Base-by-base conservation (phyloP, 1,284 basidiomycete species). In the Exobasidium cylindrosporum region DNA sequence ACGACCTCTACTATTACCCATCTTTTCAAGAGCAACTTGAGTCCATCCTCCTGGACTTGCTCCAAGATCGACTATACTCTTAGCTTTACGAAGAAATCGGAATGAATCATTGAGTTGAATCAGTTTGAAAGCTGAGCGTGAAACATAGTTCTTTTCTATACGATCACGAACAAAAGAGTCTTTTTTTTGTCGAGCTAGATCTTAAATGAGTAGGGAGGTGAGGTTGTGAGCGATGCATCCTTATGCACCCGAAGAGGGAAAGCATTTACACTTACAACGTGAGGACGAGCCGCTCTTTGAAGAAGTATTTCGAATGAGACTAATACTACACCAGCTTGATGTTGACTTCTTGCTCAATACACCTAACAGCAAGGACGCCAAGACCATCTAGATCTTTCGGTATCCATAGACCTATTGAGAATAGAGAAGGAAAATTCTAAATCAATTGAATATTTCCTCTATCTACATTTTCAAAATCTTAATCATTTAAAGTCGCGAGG, bases 41-140 rank as follows among this genome's bases (percentile, higher is more conserved):
- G 53, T 55, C 53, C 53, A 55, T 44, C 53, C 53, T 35, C 53
- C 53, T 26, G 53, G 53, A 26, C 21, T 23, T 23, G 53, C 53
- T 23, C 53, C 53, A 4, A 55, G 26, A 32, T 55, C 53, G 4
- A 55, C 53, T 29, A 55, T 29, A 32, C 14, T 44, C 28, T 44
- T 55, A 24, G 24, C 53, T 35, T 35, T 55, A 14, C 53, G n/a
- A 21, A 55, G 30, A 17, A 55, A 55, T 14, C 28, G 32, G 32
- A 31, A 35, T 4, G 17, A 11, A 23, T 35, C 30, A 32, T 55
- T 44, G 14, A 55, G 26, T 23, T 55, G 53, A 23, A 14, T 23
- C 3, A 55, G 31, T 29, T 55, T 55, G 28, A 40, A 44, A 14
- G 53, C 53, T 17, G 53, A 35, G 29, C 53, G 4, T 4, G 53